phyloP scores from a whole-genome alignment of 2,329 filamentous ascomycete genomes.

The Aspergillus sp. region DNA sequence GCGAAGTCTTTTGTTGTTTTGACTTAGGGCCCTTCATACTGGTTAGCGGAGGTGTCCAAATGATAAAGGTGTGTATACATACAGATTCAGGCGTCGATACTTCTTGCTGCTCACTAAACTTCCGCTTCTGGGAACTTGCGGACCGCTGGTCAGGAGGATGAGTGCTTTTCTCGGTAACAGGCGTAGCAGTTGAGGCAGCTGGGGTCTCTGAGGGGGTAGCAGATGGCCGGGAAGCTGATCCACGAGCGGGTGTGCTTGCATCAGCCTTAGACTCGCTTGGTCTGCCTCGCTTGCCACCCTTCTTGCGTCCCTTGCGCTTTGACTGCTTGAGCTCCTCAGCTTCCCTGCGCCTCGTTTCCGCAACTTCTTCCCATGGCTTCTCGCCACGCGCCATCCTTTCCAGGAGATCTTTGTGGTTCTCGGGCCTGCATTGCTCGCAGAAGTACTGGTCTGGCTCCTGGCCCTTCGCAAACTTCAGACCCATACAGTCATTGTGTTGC shows the following conservation, averaged over 20 bases:
- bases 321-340: constrained; percentile 58
- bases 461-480: constrained; percentile 72
- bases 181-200: constrained; percentile 20
- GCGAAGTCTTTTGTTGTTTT: constrained; percentile 43
- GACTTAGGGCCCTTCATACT: constrained; percentile 37
- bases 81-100: constrained; percentile 30
- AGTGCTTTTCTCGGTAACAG: constrained; percentile 30
- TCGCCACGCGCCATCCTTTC: constrained; percentile 77
- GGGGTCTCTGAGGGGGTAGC: constrained; percentile 16
- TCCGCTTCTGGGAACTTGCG: constrained; percentile 44
- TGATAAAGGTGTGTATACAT: constrained; percentile 15
- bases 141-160: constrained; percentile 22
- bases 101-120: constrained; percentile 42
- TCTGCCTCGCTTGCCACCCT: constrained; percentile 59
- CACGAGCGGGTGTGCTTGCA: constrained; percentile 39
- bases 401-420: constrained; percentile 78
- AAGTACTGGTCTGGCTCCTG: constrained; percentile 82
- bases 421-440: constrained; percentile 85
- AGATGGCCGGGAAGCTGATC: constrained; percentile 29
- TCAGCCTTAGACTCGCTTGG: constrained; percentile 62
- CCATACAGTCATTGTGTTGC: constrained; percentile 98
- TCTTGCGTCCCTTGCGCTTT: constrained; percentile 57
- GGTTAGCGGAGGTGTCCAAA: constrained; percentile 24
- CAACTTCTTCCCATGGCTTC: constrained; percentile 77
- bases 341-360: constrained; percentile 63